Base-by-base conservation (phyloP, 1,139 yeast species). In the Blastobotrys aristatus region DNA sequence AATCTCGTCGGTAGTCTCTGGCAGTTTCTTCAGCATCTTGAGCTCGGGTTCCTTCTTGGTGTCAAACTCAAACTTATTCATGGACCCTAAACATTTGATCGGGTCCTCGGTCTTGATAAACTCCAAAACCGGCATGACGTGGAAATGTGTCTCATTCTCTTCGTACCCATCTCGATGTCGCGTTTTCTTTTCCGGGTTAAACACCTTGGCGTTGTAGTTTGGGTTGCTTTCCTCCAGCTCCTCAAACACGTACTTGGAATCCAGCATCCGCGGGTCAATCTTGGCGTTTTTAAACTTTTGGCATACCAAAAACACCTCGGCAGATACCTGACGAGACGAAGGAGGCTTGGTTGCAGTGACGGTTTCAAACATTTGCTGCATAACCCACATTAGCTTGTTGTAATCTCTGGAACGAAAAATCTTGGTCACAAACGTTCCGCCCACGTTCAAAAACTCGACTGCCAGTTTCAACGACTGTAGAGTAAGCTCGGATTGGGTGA, bases 301-400 rank as follows among this genome's bases (percentile, higher is more conserved):
- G 70, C 99, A 92, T 34, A 90, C 97, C 47, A 92, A 98, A 63
- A 92, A 92, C 62, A 94, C 94, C 74, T 92, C 99, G 2, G 98
- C 98, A 60, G 98, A 92, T 21, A 94, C 98, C 68, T 87, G 87
- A 82, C 99, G 90, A 40, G 97, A 89, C 17, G 97, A 92, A 17
- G 98, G 97, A 7, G 99, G 99, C 63, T 92, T 92, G 1, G 98
- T 92, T 11, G 98, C 98, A 66, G 92, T 98, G 42, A 92, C 97
- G 63, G 86, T 90, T 50, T 88, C 96, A 62, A 92, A 92, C 52
- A 92, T 74, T 67, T 92, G 98, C 61, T 88, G 90, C 72, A 92
- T 92, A 4, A 90, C 95, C 98, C 98, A 92, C 79, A 92, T 78
- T 57, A 92, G 77, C 66, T 90, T 92, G 68, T 94, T 92, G 70